These are phyloP conservation scores for Capronia americana DNA, from an alignment of 2,329 filamentous ascomycete genomes.

Conservation along the genomic window DNA sequence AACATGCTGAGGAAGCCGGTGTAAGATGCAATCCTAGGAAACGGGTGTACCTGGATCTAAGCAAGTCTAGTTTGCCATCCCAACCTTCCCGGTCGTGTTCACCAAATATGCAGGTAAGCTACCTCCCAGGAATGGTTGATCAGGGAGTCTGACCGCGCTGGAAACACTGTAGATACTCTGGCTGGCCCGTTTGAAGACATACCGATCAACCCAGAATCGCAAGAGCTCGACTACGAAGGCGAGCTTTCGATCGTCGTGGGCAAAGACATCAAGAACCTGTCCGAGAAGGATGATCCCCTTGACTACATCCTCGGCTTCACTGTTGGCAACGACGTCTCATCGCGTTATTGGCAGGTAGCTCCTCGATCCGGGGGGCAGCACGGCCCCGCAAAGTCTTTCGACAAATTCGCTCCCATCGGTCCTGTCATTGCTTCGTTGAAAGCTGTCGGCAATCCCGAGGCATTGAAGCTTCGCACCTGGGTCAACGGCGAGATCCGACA, in stretches of 20 bases:
- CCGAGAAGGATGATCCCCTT: conserved; percentile 47
- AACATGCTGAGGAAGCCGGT: conserved; percentile 36
- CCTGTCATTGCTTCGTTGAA: conserved; percentile 54
- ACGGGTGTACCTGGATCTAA: not conserved
- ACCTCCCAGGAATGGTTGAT: not conserved
- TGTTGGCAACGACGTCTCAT: conserved; percentile 50
- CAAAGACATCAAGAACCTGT: conserved; percentile 59
- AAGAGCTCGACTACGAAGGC: conserved; percentile 40
- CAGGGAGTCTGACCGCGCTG: not conserved
- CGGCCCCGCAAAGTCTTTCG: conserved; percentile 55
- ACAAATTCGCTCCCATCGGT: conserved; percentile 62
- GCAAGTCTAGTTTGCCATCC: conserved; percentile 39
- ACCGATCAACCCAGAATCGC: conserved; percentile 47
- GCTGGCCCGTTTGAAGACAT: conserved; percentile 46
- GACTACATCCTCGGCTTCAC: conserved; percentile 51
- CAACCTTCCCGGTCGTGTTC: conserved; percentile 49
- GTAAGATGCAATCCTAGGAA: conserved; percentile 17
- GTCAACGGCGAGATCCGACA: conserved; percentile 50
- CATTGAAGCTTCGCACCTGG: conserved; percentile 41
- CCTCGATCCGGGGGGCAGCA: conserved; percentile 23
- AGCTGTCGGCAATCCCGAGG: conserved; percentile 43
- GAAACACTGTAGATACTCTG: conserved; percentile 30
- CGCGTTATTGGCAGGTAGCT: conserved; percentile 44
- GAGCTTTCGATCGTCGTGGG: conserved; percentile 57
- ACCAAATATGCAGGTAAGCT: conserved; percentile 44